These are phyloP conservation scores for Leucogyrophana mollusca DNA, from an alignment of 768 basidiomycete species.

Conservation along the genomic window DNA sequence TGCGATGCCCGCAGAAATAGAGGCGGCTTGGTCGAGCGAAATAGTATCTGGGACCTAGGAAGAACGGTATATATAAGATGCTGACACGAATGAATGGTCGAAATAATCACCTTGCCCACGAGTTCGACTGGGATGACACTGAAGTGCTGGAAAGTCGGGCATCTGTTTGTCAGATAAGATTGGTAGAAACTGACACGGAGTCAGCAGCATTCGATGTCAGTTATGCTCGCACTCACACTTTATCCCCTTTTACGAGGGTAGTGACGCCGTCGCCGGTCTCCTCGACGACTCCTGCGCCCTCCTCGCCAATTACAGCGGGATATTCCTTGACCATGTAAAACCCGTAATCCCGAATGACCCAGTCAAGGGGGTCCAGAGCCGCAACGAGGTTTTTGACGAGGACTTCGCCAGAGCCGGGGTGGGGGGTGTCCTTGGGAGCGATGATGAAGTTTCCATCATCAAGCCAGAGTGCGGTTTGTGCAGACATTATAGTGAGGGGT, in stretches of 20 bases:
- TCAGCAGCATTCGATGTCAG: background rate
- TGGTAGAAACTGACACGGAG: conserved; percentile 14
- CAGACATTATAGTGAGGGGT: too few species aligned
- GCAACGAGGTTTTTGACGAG: conserved; percentile 41
- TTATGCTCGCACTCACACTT: conserved; percentile 27
- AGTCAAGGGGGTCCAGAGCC: conserved; percentile 46
- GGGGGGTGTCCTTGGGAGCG: conserved; percentile 18
- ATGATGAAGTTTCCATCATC: conserved; percentile 8
- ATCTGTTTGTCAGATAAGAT: conserved; percentile 1
- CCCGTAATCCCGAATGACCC: conserved; percentile 17
- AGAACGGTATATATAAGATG: background rate
- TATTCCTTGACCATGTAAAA: conserved; percentile 26
- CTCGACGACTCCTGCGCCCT: conserved; percentile 39
- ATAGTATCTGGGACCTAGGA: conserved; percentile 36
- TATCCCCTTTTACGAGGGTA: conserved; percentile 35
- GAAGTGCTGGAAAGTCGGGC: conserved; percentile 27
- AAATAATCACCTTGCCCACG: conserved; percentile 11
- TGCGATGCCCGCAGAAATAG: conserved; percentile 31
- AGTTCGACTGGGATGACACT: conserved; percentile 20
- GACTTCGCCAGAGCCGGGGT: conserved; percentile 40
- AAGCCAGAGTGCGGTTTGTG: conserved; percentile 19
- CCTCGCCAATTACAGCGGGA: conserved; percentile 36
- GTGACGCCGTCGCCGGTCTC: conserved; percentile 40
- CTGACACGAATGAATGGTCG: too few species aligned
- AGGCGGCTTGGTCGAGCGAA: conserved; percentile 37